Conservation (phyloP, 345 rosid genomes). For the Aquilaria malaccensis region DNA sequence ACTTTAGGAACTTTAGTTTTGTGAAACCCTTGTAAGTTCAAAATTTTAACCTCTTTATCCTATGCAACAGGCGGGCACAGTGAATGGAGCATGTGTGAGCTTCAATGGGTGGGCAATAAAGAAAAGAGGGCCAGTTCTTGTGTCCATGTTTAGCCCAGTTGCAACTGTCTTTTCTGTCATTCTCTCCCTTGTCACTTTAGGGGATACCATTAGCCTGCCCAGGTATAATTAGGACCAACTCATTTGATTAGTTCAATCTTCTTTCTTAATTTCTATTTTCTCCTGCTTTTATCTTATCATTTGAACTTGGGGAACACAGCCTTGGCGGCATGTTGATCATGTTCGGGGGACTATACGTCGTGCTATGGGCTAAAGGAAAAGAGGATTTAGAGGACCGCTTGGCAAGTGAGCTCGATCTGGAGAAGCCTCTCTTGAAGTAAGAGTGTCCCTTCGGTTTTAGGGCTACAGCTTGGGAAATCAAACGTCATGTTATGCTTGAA, state of each 20-base stretch:
- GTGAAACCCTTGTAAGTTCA: too few species aligned
- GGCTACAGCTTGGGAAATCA: too few species aligned
- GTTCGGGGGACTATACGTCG: constrained; percentile 72
- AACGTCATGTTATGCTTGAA: too few species aligned
- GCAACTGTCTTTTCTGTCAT: constrained; percentile 55
- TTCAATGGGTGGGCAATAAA: constrained; percentile 94
- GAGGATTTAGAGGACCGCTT: constrained; percentile 33
- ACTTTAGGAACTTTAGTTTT: background rate
- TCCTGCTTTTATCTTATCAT: background rate
- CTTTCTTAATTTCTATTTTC: background rate
- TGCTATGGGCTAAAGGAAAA: constrained; percentile 94
- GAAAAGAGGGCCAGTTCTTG: constrained; percentile 87
- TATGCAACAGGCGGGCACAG: constrained; percentile 47
- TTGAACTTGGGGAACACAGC: constrained; percentile 31
- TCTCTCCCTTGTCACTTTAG: constrained; percentile 50
- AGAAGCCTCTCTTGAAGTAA: constrained; percentile 68
- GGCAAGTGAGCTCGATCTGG: constrained; percentile 40
- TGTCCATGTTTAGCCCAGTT: constrained; percentile 80
- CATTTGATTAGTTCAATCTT: background rate
- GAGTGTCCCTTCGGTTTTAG: too few species aligned
- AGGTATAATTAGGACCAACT: constrained; percentile 35
- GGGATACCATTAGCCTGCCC: constrained; percentile 53
- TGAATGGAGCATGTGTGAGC: constrained; percentile 64
- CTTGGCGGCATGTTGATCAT: constrained; percentile 73
- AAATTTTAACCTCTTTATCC: too few species aligned